Evolutionary conservation across 2,329 filamentous ascomycete genomes (phyloP), one percentile per base, ranked within the genome.

Genomic region (Fusarium sp.): DNA sequence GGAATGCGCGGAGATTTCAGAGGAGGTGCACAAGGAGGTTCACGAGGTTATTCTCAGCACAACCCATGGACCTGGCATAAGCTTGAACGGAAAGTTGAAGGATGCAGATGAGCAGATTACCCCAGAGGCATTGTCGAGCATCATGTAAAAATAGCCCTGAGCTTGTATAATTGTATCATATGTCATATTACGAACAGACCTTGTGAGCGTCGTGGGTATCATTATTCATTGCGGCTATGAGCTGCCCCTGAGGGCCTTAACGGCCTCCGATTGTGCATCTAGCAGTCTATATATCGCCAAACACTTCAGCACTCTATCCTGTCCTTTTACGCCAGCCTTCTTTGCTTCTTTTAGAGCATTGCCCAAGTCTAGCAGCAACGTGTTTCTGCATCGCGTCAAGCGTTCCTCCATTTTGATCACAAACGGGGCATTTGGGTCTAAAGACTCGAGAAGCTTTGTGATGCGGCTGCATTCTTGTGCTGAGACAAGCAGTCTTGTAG

Each of bases 51-150:
- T 98, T 38, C 84, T 99, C 78, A 95, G 93, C 85, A 94, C 95
- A 18, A 97, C 95, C 12, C 88, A 96, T 79, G 91, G 92, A 4
- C 95, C 96, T 3, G 95, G 94, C 1, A 90, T 99, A 85, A 94
- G 91, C 80, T 84, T 99, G 81, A 97, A 90, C 80, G 95, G 95
- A 64, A 90, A 92, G 61, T 93, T 96, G 81, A 90, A 84, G 77
- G 86, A 91, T 59, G 85, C 87, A 9, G 87, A 89, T 67, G 90
- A 90, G 68, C 85, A 83, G 55, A 81, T 92, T 53, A 85, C 85
- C 48, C 83, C 87, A 31, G 86, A 83, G 50, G 83, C 88, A 69
- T 78, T 92, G 75, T 83, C 86, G 58, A 85, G 85, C 28, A 83
- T 86, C 68, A 90, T 89, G 86, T 89, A 87, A 83, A 68, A 74